Base-by-base conservation (phyloP, 768 basidiomycete species). In the Filobasidium wieringae region DNA sequence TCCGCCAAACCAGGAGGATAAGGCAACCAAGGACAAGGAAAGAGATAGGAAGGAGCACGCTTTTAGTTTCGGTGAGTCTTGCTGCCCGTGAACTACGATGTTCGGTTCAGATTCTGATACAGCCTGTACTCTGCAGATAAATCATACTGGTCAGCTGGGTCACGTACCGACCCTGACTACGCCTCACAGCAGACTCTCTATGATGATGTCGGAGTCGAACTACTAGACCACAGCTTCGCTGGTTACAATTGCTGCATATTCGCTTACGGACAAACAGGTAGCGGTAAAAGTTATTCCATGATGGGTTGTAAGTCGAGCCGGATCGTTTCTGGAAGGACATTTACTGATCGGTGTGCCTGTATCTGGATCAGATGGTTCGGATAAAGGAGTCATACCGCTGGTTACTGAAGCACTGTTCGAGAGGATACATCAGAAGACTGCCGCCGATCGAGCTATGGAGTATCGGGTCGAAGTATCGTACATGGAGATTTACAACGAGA, bases 391-490 rank as follows among this genome's bases (percentile, higher is more conserved):
- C 69, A 97, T 96, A 62, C 93, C 93, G 27, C 81, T 95, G 41
- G 95, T 91, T 45, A 97, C 93, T 67, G 83, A 81, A 51, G 91
- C 95, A 72, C 78, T 99, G 30, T 99, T 99, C 74, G 78, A 81
- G 63, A 84, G 92, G 54, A 87, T 92, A 49, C 80, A 78, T 43
- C 69, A 79, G 31, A 84, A 85, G 73, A 82, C 76, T 64, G 77
- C 78, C 1, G 71, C 67, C 51, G 87, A 91, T 68, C 72, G 82
- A 9, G 84, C 84, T 65, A 65, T 90, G 59, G 82, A 77, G 58
- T 93, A 90, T 67, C 85, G 87, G 1, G 92, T 99, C 39, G 93
- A 97, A 76, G 92, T 95, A n/a, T 95, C 91, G 4, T 96, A 95
- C 71, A 95, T 95, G 61, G 92, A 93, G 80, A 74, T 74, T 37